Percentiles rank a stretch among this genome's conserved stretches.
Conservation (phyloP, 805 yeast genomes). For the Hanseniaspora occidentalis region DNA sequence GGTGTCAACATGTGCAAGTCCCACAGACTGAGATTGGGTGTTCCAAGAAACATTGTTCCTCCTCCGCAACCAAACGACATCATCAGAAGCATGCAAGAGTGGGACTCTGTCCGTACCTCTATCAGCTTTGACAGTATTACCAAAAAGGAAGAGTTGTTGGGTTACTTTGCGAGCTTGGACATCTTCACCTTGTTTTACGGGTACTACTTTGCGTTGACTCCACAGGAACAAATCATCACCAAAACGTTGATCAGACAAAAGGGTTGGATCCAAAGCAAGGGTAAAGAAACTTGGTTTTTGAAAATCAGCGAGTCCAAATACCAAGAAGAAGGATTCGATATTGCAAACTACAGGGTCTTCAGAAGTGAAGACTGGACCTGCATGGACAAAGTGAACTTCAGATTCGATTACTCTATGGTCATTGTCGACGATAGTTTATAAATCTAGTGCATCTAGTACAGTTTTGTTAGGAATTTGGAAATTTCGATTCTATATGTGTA, state of each 20-base stretch:
- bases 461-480: not conserved
- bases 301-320: conserved; percentile 28
- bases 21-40: conserved; percentile 13
- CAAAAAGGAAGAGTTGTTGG: conserved; percentile 11
- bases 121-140: conserved; percentile 9
- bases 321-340: conserved; percentile 28
- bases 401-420: conserved; percentile 24
- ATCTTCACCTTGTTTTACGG: conserved; percentile 31
- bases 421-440: no score
- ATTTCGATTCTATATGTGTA: not conserved
- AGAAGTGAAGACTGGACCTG: conserved; percentile 33
- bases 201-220: conserved; percentile 31
- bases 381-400: conserved; percentile 29
- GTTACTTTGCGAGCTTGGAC: conserved; percentile 20
- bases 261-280: conserved; percentile 27
- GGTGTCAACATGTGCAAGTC: conserved; percentile 15
- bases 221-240: conserved; percentile 29
- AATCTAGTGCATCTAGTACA: no score
- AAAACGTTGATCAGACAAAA: conserved; percentile 22
- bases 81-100: conserved; percentile 22
- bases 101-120: conserved; percentile 21
- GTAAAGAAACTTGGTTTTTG: conserved; percentile 27
- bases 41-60: conserved; percentile 21
- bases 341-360: conserved; percentile 33
- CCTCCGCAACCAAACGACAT: conserved; percentile 24